Conservation (phyloP, 352 stramenopile genomes). For the Pythium phragmiticola region DNA sequence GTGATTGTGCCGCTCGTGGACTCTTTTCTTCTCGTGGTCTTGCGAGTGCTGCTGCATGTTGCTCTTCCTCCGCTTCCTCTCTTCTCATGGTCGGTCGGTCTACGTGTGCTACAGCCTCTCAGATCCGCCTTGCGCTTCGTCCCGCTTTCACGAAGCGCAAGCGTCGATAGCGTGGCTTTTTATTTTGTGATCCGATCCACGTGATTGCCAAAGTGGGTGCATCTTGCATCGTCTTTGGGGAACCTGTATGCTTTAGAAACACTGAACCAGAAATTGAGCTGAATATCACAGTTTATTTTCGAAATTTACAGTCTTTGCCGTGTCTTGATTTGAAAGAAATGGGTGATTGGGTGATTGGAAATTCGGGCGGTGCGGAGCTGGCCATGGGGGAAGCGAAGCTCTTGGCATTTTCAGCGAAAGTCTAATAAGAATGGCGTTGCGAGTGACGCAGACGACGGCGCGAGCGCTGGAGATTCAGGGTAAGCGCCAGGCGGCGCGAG, state of each 20-base stretch:
- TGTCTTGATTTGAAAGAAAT: conserved; percentile 6
- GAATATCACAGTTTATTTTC: conserved; percentile 12
- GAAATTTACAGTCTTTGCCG: neutral
- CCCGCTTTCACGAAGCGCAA: conserved; percentile 30
- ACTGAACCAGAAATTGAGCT: conserved; percentile 6
- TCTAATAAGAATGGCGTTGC: conserved; percentile 24
- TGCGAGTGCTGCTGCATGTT: conserved; percentile 16
- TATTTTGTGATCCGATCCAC: neutral
- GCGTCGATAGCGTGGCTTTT: conserved; percentile 21
- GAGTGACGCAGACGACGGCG: conserved; percentile 26
- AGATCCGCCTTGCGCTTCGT: conserved; percentile 19
- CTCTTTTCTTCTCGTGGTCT: conserved; percentile 8
- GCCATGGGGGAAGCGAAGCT: neutral
- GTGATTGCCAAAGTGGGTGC: neutral
- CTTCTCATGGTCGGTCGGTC: neutral
- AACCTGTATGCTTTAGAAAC: conserved; percentile 8
- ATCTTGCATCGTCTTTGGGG: conserved; percentile 1
- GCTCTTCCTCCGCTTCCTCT: conserved; percentile 8
- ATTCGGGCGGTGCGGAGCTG: conserved; percentile 23
- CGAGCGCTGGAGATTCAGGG: conserved; percentile 24
- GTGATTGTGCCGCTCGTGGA: conserved; percentile 7
- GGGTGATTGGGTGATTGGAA: conserved; percentile 24
- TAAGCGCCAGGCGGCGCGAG: conserved; percentile 18
- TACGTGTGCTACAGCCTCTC: conserved; percentile 1
- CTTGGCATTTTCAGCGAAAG: neutral